Base-by-base conservation (phyloP, 495 filamentous ascomycete species). In the Rostrohypoxylon terebratum region DNA sequence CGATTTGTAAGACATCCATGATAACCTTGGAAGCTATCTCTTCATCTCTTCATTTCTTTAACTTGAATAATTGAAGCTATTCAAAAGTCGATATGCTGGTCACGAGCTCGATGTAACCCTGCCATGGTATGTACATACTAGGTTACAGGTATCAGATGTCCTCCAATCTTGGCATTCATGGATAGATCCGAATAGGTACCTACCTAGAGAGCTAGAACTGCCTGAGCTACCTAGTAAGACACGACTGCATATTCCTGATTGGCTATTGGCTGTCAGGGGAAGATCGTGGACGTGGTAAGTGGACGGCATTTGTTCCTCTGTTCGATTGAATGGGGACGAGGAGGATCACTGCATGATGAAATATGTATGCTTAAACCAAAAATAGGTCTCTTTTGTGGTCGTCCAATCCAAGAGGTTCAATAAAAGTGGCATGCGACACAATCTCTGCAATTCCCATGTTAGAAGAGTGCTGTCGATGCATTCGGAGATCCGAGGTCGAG, bases 401-500 rank as follows among this genome's bases (percentile, higher is more conserved):
- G n/a, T 45, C 38, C 38, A 42, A 42, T 42, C 10, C 4, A 38
- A 58, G 51, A 25, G 25, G 33, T 36, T 20, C 6, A 20, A 36
- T 0, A 45, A 10, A 55, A 54, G 25, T 57, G 59, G 33, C 50
- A 63, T 51, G 66, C 66, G 66, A 69, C 51, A 63, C 40, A 18
- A 38, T 11, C 44, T 34, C 11, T 42, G 58, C 40, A 18, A 38
- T 11, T 55, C 23, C 11, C 13, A 33, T 28, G 14, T 63, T 63
- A 16, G 5, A 34, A 21, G 14, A 16, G 34, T 20, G 28, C 1
- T 36, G 31, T 36, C 25, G 40, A 45, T 44, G 11, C 14, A 23
- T 31, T 72, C 64, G 69, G 69, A 72, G 51, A 68, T 72, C 59
- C 64, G 69, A 72, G 64, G 34, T 54, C 4, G 11, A 63, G 38